Percentiles rank a stretch among this genome's conserved stretches.
Evolutionary conservation across 805 yeast species (phyloP).

Genomic region (Kodamaea hsintzibuensis): DNA sequence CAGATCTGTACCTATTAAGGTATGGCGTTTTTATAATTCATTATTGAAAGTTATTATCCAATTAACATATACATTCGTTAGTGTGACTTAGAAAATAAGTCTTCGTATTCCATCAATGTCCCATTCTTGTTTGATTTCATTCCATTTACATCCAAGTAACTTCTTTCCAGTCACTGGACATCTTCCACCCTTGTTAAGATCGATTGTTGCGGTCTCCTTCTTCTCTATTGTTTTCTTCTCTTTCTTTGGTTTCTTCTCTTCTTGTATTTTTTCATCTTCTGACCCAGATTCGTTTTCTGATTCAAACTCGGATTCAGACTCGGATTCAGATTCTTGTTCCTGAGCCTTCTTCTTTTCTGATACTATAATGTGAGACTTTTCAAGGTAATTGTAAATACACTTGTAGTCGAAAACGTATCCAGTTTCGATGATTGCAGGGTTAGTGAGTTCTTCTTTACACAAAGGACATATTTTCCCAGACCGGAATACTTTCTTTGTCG

Average conservation of each 20-base stretch:
- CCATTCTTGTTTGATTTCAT: constrained; percentile 60
- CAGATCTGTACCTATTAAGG: no score
- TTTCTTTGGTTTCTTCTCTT: constrained; percentile 10
- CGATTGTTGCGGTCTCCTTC: constrained; percentile 15
- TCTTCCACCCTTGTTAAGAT: constrained; percentile 56
- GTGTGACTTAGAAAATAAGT: constrained; percentile 64
- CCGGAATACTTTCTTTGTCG: constrained; percentile 23
- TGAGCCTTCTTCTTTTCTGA: constrained; percentile 16
- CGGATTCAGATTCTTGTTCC: constrained; percentile 14
- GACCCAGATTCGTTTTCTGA: constrained; percentile 18
- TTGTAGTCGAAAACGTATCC: constrained; percentile 90
- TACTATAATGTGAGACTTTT: constrained; percentile 43
- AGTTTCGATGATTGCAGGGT: constrained; percentile 87
- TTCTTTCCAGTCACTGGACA: constrained; percentile 83
- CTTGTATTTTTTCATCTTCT: constrained; percentile 13
- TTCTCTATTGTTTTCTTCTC: constrained; percentile 13
- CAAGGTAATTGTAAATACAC: constrained; percentile 70
- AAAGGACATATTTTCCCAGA: constrained; percentile 58
- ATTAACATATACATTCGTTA: no score
- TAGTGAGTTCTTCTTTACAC: constrained; percentile 62
- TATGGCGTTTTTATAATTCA: no score
- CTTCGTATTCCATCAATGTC: constrained; percentile 74
- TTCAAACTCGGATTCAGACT: constrained; percentile 19
- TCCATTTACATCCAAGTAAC: constrained; percentile 70
- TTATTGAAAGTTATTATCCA: no score